These are phyloP conservation scores for Sphaceloma murrayae DNA, from an alignment of 2,329 filamentous ascomycete species.

Conservation along the genomic window DNA sequence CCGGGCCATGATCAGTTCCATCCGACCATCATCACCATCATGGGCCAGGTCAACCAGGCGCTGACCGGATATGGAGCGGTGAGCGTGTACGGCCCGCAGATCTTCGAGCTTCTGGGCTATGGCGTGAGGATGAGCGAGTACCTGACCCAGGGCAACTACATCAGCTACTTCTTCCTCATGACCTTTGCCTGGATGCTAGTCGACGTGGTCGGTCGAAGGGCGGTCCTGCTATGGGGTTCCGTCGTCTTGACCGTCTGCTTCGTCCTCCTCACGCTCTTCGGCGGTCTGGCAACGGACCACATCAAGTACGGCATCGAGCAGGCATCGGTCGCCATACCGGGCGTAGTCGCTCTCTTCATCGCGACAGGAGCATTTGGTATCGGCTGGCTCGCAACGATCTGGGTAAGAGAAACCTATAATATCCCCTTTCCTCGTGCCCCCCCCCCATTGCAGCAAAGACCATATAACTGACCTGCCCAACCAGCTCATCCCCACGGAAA, in stretches of 20 bases:
- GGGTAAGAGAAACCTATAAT: conserved; percentile 30
- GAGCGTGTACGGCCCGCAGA: conserved; percentile 54
- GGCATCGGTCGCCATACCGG: conserved; percentile 40
- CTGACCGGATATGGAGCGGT: conserved; percentile 51
- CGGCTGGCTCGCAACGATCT: conserved; percentile 50
- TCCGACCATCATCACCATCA: conserved; percentile 50
- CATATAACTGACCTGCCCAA: neutral
- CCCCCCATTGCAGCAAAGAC: neutral
- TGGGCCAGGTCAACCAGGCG: conserved; percentile 55
- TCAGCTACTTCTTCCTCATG: conserved; percentile 53
- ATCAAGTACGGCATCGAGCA: conserved; percentile 32
- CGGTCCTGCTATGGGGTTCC: conserved; percentile 46
- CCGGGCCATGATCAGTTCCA: conserved; percentile 49
- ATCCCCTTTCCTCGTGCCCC: neutral
- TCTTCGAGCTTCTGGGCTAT: conserved; percentile 53
- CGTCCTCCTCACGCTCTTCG: conserved; percentile 43
- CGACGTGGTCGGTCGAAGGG: conserved; percentile 46
- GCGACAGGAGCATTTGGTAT: conserved; percentile 53
- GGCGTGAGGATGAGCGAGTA: conserved; percentile 43
- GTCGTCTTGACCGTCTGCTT: conserved; percentile 41
- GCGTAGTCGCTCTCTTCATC: conserved; percentile 45
- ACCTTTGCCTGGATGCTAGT: conserved; percentile 52
- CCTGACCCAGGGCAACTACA: conserved; percentile 51
- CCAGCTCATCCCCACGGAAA: conserved; percentile 47
- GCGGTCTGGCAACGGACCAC: conserved; percentile 38